These are phyloP conservation scores for Suillus lakei DNA, from an alignment of 768 basidiomycete species.

Conservation along the genomic window DNA sequence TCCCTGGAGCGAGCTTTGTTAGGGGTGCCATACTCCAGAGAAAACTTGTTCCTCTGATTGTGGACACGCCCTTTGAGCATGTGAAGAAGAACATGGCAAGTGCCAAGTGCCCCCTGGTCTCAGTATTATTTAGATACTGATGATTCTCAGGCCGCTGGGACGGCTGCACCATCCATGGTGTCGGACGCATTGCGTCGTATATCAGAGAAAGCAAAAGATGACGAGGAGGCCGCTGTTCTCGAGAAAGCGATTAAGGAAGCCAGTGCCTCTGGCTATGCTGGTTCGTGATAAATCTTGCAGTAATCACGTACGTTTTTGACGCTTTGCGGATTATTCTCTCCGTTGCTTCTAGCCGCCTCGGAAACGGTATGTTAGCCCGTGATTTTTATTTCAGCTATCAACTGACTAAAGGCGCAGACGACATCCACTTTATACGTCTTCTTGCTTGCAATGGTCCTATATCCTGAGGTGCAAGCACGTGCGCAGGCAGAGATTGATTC, in stretches of 20 bases:
- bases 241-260: slow-evolving; percentile 29
- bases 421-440: slow-evolving; percentile 24
- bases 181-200: slow-evolving; percentile 24
- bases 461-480: slow-evolving; percentile 28
- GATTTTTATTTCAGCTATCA: not conserved
- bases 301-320: slow-evolving; percentile 15
- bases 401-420: slow-evolving; percentile 15
- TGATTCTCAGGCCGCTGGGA: slow-evolving; percentile 19
- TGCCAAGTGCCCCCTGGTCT: slow-evolving; percentile 6
- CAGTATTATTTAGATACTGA: not conserved
- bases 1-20: slow-evolving; percentile 27
- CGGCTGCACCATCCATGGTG: slow-evolving; percentile 28
- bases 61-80: slow-evolving; percentile 28
- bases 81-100: slow-evolving; percentile 27
- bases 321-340: not conserved
- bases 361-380: slow-evolving; percentile 23
- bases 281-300: slow-evolving; percentile 12
- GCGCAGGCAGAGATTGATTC: slow-evolving; percentile 25
- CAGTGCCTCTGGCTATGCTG: slow-evolving; percentile 24
- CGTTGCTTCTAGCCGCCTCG: slow-evolving; percentile 21
- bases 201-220: slow-evolving; percentile 6
- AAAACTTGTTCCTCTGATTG: slow-evolving; percentile 11
- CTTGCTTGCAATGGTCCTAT: slow-evolving; percentile 29
- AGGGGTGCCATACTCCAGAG: slow-evolving; percentile 17
- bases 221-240: slow-evolving; percentile 16